These are phyloP conservation scores for Maudiozyma humilis DNA, from an alignment of 1,139 yeast genomes.

Conservation along the genomic window DNA sequence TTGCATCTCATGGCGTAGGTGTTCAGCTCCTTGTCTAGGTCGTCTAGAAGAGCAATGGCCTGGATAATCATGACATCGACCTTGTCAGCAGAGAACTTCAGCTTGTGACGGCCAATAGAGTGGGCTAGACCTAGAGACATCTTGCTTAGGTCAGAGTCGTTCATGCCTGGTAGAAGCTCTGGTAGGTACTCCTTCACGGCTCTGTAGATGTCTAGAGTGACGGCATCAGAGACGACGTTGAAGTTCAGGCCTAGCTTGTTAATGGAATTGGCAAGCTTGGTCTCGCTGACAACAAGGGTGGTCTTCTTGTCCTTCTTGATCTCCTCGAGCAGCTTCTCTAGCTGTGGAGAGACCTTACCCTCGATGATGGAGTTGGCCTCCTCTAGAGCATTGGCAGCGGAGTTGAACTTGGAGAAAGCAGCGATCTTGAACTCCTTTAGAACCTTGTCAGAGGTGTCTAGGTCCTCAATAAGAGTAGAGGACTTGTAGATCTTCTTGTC, in stretches of 20 bases:
- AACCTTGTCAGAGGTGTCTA: constrained; percentile 77
- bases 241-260: constrained; percentile 86
- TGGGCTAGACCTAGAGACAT: constrained; percentile 97
- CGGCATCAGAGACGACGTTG: constrained; percentile 88
- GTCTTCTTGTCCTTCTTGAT: constrained; percentile 84
- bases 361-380: constrained; percentile 89
- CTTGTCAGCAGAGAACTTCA: constrained; percentile 94
- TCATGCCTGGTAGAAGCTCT: constrained; percentile 85
- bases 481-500: constrained; percentile 95
- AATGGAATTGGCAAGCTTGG: constrained; percentile 91
- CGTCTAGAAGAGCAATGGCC: constrained; percentile 94
- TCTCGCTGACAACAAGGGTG: constrained; percentile 84
- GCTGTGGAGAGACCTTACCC: constrained; percentile 83
- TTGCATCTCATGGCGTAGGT: constrained; percentile 96
- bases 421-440: constrained; percentile 73
- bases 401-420: constrained; percentile 86
- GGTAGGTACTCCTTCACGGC: constrained; percentile 92
- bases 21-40: constrained; percentile 92
- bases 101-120: constrained; percentile 94
- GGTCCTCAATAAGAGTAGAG: constrained; percentile 61
- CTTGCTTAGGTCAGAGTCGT: constrained; percentile 74
- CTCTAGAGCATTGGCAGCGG: constrained; percentile 93
- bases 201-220: constrained; percentile 87
- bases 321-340: constrained; percentile 67
- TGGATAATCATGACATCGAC: constrained; percentile 98